Base-by-base conservation (phyloP, 805 yeast species). In the Candida vaughaniae region DNA sequence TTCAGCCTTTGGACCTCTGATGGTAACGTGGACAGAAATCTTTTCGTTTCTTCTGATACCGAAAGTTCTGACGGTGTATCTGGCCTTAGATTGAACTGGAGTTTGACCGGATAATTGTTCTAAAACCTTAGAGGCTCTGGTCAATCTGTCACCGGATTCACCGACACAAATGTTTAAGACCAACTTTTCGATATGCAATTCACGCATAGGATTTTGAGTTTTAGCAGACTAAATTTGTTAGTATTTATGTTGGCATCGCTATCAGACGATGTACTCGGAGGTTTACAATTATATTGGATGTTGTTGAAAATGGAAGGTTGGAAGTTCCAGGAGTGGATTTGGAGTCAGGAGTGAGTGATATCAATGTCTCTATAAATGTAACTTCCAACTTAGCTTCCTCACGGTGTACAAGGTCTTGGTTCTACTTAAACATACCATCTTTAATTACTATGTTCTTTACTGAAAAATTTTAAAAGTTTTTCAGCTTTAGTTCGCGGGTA, bases 61-160 rank as follows among this genome's bases (percentile, higher is more conserved):
- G 77, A 93, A 93, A 53, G 98, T 86, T 85, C 99, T 89, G 66
- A 93, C 97, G 56, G 99, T 93, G 88, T 93, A 93, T 81, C 99
- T 87, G 64, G 99, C 99, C 85, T 93, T 93, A 63, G 98, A 90
- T 75, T 87, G 96, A 62, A 93, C 99, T 73, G 99, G 99, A 65
- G 99, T 93, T 80, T 93, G 99, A 90, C 99, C 99, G 60, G 98
- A 91, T 65, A 93, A 85, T 81, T 93, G 99, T 80, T 93, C 99
- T 70, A 93, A 82, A 66, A 93, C 99, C 83, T 93, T 93, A 70
- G 99, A 93, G 63, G 99, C 99, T 86, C 99, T 91, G 80, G 99
- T 93, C 75, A 93, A 88, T 85, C 98, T 86, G 77, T 93, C 99
- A 82, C 99, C 99, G 75, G 97, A 90, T 80, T 93, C 99, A 80